Evolutionary conservation across 345 rosid genomes (phyloP).

Genomic region (Corchorus capsularis): DNA sequence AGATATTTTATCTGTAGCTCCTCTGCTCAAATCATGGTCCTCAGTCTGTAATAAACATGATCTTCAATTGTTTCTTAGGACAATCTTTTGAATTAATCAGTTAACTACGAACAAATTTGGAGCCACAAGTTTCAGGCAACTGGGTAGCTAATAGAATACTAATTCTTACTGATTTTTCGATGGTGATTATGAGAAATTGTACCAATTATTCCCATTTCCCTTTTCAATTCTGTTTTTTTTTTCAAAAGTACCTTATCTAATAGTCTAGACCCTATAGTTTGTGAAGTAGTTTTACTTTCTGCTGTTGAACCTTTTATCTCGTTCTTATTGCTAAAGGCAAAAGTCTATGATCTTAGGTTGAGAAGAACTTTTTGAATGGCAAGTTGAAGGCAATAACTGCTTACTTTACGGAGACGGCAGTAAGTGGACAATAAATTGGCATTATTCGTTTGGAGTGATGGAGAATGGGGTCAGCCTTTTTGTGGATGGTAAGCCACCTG

Average conservation of each 20-base stretch:
- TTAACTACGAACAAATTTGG: neutral
- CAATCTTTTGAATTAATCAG: neutral
- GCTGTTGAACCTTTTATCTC: neutral
- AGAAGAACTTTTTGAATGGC: slow-evolving; percentile 83
- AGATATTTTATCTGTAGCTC: neutral
- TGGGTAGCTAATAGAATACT: neutral
- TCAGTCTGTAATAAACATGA: neutral
- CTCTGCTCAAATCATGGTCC: neutral
- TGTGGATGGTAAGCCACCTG: slow-evolving; percentile 2
- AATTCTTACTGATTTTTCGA: neutral
- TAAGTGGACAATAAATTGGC: slow-evolving; percentile 17
- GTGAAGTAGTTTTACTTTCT: neutral
- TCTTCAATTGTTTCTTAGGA: slow-evolving; percentile 2
- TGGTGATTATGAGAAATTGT: neutral
- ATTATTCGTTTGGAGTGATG: neutral
- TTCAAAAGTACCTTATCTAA: neutral
- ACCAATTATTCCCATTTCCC: neutral
- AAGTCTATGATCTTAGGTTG: slow-evolving; percentile 53
- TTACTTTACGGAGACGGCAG: slow-evolving; percentile 42
- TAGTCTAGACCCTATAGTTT: neutral
- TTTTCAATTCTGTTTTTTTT: neutral
- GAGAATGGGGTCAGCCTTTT: neutral
- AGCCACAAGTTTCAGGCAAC: neutral
- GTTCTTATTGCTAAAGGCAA: neutral
- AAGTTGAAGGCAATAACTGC: slow-evolving; percentile 91